A percentile compares a stretch with the other conserved stretches of the same genome.
Evolutionary conservation across 2,329 filamentous ascomycete species (phyloP).

Genomic region (Xylariaceae sp.): DNA sequence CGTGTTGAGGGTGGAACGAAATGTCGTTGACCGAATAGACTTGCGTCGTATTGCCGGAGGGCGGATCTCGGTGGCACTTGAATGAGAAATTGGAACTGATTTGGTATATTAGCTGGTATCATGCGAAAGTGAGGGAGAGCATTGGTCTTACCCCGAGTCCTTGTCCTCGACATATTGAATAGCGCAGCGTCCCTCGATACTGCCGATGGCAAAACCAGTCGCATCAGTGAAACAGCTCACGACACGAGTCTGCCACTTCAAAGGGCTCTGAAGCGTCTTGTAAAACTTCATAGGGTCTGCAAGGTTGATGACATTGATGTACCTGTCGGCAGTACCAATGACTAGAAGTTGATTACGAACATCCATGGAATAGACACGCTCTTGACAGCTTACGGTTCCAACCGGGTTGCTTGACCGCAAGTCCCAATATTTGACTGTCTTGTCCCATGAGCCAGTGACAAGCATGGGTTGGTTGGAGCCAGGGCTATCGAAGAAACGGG

Average conservation of each 20-base stretch:
- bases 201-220: slow-evolving; percentile 88
- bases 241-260: slow-evolving; percentile 97
- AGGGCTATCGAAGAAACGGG: slow-evolving; percentile 70
- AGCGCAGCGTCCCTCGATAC: slow-evolving; percentile 93
- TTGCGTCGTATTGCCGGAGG: slow-evolving; percentile 71
- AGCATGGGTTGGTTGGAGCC: slow-evolving; percentile 68
- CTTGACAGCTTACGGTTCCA: slow-evolving; percentile 63
- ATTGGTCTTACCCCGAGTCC: slow-evolving; percentile 59
- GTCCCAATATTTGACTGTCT: slow-evolving; percentile 88
- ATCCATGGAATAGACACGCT: slow-evolving; percentile 88
- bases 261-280: slow-evolving; percentile 91
- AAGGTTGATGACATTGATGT: slow-evolving; percentile 93
- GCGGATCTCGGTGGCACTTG: slow-evolving; percentile 91
- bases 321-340: slow-evolving; percentile 87
- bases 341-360: slow-evolving; percentile 85
- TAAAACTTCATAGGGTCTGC: slow-evolving; percentile 86
- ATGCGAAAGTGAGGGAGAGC: not conserved
- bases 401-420: slow-evolving; percentile 62
- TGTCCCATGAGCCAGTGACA: slow-evolving; percentile 90
- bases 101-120: slow-evolving; percentile 2
- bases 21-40: slow-evolving; percentile 97
- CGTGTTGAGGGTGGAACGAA: slow-evolving; percentile 92
- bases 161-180: slow-evolving; percentile 99
- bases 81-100: slow-evolving; percentile 89
- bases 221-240: slow-evolving; percentile 94